Evolutionary conservation across 2,329 filamentous ascomycete genomes (phyloP), one percentile per base, ranked within the genome.

Genomic region (Aspergillus clavatus): DNA sequence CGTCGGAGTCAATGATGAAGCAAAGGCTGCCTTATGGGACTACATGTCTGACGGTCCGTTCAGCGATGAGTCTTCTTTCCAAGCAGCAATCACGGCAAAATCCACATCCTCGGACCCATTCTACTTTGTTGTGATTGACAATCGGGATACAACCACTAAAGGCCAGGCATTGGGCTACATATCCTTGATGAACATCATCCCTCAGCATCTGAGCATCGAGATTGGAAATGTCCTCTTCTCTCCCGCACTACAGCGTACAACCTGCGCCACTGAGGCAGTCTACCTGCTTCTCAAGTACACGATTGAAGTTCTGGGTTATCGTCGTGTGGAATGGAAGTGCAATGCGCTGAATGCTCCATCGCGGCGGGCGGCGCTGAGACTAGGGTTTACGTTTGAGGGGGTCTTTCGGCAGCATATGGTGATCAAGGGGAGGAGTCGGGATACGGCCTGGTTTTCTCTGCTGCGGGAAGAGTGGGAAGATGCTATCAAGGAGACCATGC

Each of bases 241-340:
- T 0, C 61, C 69, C 0, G 50, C 55, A 1, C 58, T 84, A 12
- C 76, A 80, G 56, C 72, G 75, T 11, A 82, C 79, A 0, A 69
- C 71, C 0, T 72, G 70, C 5, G 76, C 79, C 0, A 84, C 80
- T 0, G 82, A 84, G 58, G 71, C 74, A 0, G 70, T 78, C 48
- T 82, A 77, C 48, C 64, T 84, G 1, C 59, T 83, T n/a, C 69
- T 78, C 35, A 66, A 67, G 28, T 68, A 79, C 43, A 72, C 73
- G 0, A 79, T 84, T 52, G 73, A 77, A 3, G 68, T 72, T 2
- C 57, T 83, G 18, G 71, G 75, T 0, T 82, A 79, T 56, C 61
- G 74, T 3, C 68, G 82, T 6, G 73, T 82, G 3, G 81, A 84
- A 59, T 85, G 82, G 81, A 85, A 84, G 55, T 80, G 78, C 42